Conservation (phyloP, 2,329 filamentous ascomycete genomes). For the Polytolypa hystricis region DNA sequence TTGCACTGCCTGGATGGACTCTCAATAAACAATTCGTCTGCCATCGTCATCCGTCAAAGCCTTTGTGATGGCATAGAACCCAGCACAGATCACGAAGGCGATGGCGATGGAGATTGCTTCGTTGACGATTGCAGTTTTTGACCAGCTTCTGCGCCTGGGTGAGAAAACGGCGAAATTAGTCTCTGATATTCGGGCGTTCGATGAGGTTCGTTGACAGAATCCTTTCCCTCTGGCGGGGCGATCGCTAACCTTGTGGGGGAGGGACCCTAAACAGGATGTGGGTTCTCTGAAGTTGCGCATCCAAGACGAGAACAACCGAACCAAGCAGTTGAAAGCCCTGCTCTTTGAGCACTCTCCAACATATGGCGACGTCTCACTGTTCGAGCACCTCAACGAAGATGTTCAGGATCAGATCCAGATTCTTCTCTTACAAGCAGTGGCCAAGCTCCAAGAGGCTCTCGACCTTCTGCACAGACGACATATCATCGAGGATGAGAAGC, state of each 20-base stretch:
- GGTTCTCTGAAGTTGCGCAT: background rate
- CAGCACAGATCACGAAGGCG: too few relatives aligned
- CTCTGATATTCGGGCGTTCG: slow-evolving; percentile 10
- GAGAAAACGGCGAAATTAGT: slow-evolving; percentile 10
- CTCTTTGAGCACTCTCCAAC: background rate
- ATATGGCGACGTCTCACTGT: slow-evolving; percentile 6
- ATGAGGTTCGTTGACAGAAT: slow-evolving; percentile 4
- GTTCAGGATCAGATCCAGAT: slow-evolving; percentile 11
- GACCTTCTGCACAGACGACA: slow-evolving; percentile 6
- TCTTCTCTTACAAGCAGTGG: slow-evolving; percentile 3
- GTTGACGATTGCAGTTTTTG: slow-evolving; percentile 9
- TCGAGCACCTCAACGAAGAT: slow-evolving; percentile 10
- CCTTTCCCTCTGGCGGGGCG: background rate
- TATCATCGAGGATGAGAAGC: background rate
- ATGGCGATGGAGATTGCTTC: slow-evolving; percentile 7
- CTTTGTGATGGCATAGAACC: too few relatives aligned
- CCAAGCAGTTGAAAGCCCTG: slow-evolving; percentile 3
- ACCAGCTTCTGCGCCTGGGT: slow-evolving; percentile 11
- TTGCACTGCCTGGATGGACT: too few relatives aligned
- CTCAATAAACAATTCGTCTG: too few relatives aligned
- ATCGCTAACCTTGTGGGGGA: background rate
- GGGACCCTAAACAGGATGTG: background rate
- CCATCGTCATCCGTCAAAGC: too few relatives aligned
- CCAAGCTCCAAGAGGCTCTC: slow-evolving; percentile 8
- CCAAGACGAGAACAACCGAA: slow-evolving; percentile 9